A percentile compares a stretch with the other conserved stretches of the same genome.
These are phyloP conservation scores for Irpex sp. DNA, from an alignment of 1,284 basidiomycete species.

Conservation along the genomic window DNA sequence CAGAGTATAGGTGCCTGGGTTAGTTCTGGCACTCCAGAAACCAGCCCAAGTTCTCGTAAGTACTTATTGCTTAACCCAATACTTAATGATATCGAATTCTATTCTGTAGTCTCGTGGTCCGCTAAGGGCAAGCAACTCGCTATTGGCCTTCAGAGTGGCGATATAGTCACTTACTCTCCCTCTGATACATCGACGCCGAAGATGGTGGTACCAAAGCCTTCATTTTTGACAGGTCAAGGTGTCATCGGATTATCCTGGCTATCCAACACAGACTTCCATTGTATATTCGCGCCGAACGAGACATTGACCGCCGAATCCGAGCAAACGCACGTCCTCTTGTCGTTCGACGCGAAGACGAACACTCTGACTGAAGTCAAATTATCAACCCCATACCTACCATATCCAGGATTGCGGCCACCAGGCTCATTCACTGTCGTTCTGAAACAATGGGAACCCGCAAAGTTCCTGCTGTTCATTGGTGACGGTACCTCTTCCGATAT, in stretches of 20 bases:
- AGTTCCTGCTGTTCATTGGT: conserved; percentile 63
- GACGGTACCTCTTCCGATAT: conserved; percentile 76
- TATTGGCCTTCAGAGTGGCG: conserved; percentile 68
- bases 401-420: conserved; percentile 48
- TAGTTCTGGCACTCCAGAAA: conserved; percentile 41
- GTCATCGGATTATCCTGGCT: conserved; percentile 68
- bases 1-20: conserved; percentile 63
- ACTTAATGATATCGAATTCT: conserved; percentile 10
- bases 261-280: conserved; percentile 68
- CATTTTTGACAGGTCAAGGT: conserved; percentile 43
- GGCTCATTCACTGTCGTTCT: conserved; percentile 54
- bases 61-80: conserved; percentile 13
- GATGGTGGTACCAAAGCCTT: conserved; percentile 55
- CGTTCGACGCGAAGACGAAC: conserved; percentile 56
- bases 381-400: conserved; percentile 49
- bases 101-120: conserved; percentile 69
- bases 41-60: conserved; percentile 56
- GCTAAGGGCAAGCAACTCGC: conserved; percentile 85
- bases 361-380: conserved; percentile 46
- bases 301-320: conserved; percentile 39
- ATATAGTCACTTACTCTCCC: conserved; percentile 68
- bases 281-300: conserved; percentile 56
- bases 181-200: conserved; percentile 52
- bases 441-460: conserved; percentile 63
- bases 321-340: conserved; percentile 59